These are phyloP conservation scores for Evansstolkia leycettana DNA, from an alignment of 495 filamentous ascomycete species.

Conservation along the genomic window DNA sequence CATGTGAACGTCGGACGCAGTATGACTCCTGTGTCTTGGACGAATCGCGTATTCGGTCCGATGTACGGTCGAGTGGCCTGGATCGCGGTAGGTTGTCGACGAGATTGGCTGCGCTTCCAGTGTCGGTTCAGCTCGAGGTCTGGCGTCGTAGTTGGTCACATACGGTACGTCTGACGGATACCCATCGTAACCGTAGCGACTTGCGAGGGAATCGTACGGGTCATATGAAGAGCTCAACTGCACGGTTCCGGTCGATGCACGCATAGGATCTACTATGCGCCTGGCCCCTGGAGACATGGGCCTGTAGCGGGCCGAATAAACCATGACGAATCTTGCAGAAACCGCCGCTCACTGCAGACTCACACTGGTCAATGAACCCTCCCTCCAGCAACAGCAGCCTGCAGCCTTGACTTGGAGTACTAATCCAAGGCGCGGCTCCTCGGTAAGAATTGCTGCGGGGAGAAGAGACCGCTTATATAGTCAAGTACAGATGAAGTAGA, in stretches of 20 bases:
- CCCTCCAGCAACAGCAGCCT: no score
- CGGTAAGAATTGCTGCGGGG: no score
- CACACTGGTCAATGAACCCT: no score
- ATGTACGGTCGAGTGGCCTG: slow-evolving; percentile 18
- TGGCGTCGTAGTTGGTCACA: slow-evolving; percentile 15
- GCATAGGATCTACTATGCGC: slow-evolving; percentile 28
- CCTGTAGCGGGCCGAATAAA: slow-evolving; percentile 13
- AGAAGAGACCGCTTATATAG: no score
- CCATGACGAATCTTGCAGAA: slow-evolving; percentile 6
- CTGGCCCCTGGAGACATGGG: slow-evolving; percentile 24
- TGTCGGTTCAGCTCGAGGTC: slow-evolving; percentile 12
- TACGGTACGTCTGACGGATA: slow-evolving; percentile 26
- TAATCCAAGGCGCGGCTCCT: no score
- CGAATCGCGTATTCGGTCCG: slow-evolving; percentile 33
- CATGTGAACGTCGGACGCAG: slow-evolving; percentile 17
- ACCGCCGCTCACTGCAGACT: not conserved
- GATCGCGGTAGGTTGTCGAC: slow-evolving; percentile 22
- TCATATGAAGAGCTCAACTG: slow-evolving; percentile 25
- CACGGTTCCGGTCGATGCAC: slow-evolving; percentile 37
- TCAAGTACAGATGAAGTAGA: no score
- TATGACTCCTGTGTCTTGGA: slow-evolving; percentile 26
- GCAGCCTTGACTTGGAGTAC: no score
- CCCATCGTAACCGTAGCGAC: slow-evolving; percentile 17
- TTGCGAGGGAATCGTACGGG: slow-evolving; percentile 16
- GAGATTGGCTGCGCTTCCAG: slow-evolving; percentile 27